A percentile compares a stretch with the other conserved stretches of the same genome.
phyloP scores from a whole-genome alignment of 2,329 filamentous ascomycete species.

The Daldinia sp. region DNA sequence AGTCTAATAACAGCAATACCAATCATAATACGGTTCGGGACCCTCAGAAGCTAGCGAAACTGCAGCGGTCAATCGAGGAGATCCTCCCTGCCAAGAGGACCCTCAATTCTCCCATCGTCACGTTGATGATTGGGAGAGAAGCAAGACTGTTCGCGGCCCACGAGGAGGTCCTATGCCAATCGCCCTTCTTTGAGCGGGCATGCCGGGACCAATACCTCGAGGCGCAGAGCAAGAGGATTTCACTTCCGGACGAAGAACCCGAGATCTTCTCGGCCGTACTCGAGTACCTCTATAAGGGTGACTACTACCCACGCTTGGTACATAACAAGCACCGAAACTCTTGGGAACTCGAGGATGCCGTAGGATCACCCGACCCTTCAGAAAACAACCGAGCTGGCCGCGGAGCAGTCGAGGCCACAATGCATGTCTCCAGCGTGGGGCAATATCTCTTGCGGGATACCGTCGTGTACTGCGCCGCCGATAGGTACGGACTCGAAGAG shows the following conservation, averaged over 20 bases:
- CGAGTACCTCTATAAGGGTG: slow-evolving; percentile 96
- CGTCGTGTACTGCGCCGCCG: slow-evolving; percentile 91
- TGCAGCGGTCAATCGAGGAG: slow-evolving; percentile 79
- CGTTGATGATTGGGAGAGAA: slow-evolving; percentile 82
- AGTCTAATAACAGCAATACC: slow-evolving; percentile 58
- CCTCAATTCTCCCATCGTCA: slow-evolving; percentile 77
- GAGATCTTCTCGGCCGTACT: slow-evolving; percentile 93
- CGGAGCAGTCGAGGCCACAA: slow-evolving; percentile 72
- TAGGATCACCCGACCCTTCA: slow-evolving; percentile 47
- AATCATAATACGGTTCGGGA: slow-evolving; percentile 63
- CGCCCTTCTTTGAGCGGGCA: slow-evolving; percentile 81
- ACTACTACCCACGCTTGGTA: slow-evolving; percentile 90
- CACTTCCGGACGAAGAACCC: slow-evolving; percentile 79
- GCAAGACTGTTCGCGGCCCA: slow-evolving; percentile 93
- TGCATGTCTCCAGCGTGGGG: slow-evolving; percentile 77
- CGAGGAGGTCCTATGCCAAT: slow-evolving; percentile 87
- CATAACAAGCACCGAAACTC: slow-evolving; percentile 86
- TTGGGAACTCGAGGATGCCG: slow-evolving; percentile 85
- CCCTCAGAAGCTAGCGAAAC: slow-evolving; percentile 80
- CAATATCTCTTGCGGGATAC: slow-evolving; percentile 89
- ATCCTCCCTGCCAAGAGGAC: slow-evolving; percentile 51
- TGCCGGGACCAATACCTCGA: slow-evolving; percentile 78
- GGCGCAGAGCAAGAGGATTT: slow-evolving; percentile 79
- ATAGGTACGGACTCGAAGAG: slow-evolving; percentile 89
- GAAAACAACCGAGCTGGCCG: slow-evolving; percentile 50